phyloP scores from a whole-genome alignment of 768 basidiomycete genomes.

The Hygrocybe coccinea region DNA sequence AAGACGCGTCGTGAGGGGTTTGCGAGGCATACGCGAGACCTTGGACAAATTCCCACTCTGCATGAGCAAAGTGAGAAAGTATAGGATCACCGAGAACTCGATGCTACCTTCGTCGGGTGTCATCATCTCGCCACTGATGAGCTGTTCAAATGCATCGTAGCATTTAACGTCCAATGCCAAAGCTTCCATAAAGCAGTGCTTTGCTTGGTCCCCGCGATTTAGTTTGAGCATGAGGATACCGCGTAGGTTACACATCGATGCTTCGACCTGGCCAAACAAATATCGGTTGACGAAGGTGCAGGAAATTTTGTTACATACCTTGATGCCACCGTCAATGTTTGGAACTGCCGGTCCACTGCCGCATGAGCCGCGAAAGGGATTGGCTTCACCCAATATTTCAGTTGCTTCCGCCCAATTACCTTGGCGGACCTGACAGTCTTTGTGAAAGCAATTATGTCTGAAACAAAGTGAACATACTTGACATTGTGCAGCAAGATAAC shows the following conservation, averaged over 20 bases:
- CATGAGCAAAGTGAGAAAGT: not conserved
- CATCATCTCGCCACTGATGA: slow-evolving; percentile 94
- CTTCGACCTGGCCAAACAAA: slow-evolving; percentile 65
- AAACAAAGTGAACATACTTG: slow-evolving; percentile 46
- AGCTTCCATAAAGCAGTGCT: slow-evolving; percentile 94
- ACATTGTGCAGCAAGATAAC: slow-evolving; percentile 95
- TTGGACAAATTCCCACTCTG: slow-evolving; percentile 97
- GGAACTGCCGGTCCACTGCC: slow-evolving; percentile 64
- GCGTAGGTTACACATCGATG: slow-evolving; percentile 93
- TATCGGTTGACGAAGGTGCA: not conserved
- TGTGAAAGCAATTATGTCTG: slow-evolving; percentile 7
- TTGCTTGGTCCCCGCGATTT: slow-evolving; percentile 85
- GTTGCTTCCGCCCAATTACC: slow-evolving; percentile 90
- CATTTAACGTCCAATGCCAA: slow-evolving; percentile 93
- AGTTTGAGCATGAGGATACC: slow-evolving; percentile 93
- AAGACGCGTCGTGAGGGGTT: slow-evolving; percentile 81
- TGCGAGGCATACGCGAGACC: slow-evolving; percentile 78
- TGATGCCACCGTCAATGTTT: slow-evolving; percentile 90
- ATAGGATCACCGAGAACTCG: not conserved
- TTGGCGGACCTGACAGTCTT: slow-evolving; percentile 56
- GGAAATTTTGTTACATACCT: slow-evolving; percentile 47
- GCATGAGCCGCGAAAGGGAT: slow-evolving; percentile 79
- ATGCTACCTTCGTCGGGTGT: slow-evolving; percentile 86
- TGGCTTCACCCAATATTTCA: slow-evolving; percentile 89
- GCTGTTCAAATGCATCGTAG: slow-evolving; percentile 89